Percentiles rank a stretch among this genome's conserved stretches.
These are phyloP conservation scores for Vaccinium vitisidaea DNA, from an alignment of 148 eudicot genomes.

Conservation along the genomic window DNA sequence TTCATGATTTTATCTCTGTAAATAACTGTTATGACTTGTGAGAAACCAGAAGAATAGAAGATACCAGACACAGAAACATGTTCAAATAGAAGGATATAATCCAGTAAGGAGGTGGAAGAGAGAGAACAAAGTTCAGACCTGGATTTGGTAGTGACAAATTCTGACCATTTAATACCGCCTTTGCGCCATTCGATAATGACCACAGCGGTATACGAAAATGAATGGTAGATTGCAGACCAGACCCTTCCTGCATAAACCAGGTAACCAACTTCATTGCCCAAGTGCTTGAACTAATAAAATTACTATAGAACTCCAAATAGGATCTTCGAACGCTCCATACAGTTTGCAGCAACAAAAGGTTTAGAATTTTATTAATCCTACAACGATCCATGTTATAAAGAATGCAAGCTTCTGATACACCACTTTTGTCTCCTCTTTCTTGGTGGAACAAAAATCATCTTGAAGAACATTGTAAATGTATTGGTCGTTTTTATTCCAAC, in stretches of 20 bases:
- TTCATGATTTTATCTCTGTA: neutral
- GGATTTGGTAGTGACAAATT: slow-evolving; percentile 45
- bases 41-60: neutral
- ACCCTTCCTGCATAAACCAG: slow-evolving; percentile 22
- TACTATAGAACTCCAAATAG: neutral
- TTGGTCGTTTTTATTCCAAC: neutral
- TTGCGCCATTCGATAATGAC: slow-evolving; percentile 48
- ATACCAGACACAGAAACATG: neutral
- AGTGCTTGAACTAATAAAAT: neutral
- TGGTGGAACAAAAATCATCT: neutral
- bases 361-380: neutral
- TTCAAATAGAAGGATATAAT: neutral
- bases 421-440: neutral
- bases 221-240: slow-evolving; percentile 35
- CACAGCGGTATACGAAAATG: slow-evolving; percentile 76
- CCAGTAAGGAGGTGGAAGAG: neutral
- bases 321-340: neutral
- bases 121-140: slow-evolving; percentile 37
- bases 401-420: neutral
- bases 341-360: neutral
- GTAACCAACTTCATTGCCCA: neutral
- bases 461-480: neutral
- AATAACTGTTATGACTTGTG: neutral
- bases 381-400: neutral
- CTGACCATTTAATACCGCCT: slow-evolving; percentile 52